Base-by-base conservation (phyloP, 2,329 filamentous ascomycete genomes). In the Botrytis squamosa region DNA sequence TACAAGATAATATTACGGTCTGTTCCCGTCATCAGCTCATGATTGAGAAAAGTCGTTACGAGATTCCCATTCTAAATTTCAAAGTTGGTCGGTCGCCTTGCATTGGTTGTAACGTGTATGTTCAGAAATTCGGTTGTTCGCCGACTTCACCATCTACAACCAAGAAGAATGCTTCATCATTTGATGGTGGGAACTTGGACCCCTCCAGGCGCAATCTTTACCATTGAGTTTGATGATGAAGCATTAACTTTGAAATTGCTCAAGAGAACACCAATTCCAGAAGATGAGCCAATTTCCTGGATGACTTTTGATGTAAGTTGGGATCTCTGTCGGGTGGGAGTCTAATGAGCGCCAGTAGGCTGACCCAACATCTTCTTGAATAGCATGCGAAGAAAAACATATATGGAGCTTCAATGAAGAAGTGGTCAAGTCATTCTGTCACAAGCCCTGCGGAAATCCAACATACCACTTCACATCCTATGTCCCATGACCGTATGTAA, bases 161-260 rank as follows among this genome's bases (percentile, higher is more conserved):
- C 59, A 22, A 46, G 72, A 59, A 87, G 82, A 75, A 95, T 95
- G 91, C 90, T 93, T 81, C 94, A 97, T 82, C 93, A 97, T 85
- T 86, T 97, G 81, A 96, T 97, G 92, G 90, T 95, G 80, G 94
- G 94, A 76, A 97, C 94, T 72, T 97, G 94, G 93, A 95, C 93
- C 75, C 92, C 92, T 74, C 94, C 94, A 72, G 94, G 93, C 65
- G 93, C 93, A 82, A 96, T 97, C 80, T 96, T 96, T 83, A 97
- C 93, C 0, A 91, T 97, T 75, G 89, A 91, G 75, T 97, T 97
- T 81, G 93, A 97, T 84, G 93, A 95, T 78, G 92, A 95, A 83
- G 89, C 89, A 57, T 85, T 94, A 77, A 91, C 90, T 10, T 84
- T 97, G 75, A 88, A 91, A 77, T 83, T 96, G 80, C 84, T 97